Percentiles rank a stretch among this genome's conserved stretches.
phyloP scores from a whole-genome alignment of 1,139 yeast genomes.

The Candida sanyaensis region DNA sequence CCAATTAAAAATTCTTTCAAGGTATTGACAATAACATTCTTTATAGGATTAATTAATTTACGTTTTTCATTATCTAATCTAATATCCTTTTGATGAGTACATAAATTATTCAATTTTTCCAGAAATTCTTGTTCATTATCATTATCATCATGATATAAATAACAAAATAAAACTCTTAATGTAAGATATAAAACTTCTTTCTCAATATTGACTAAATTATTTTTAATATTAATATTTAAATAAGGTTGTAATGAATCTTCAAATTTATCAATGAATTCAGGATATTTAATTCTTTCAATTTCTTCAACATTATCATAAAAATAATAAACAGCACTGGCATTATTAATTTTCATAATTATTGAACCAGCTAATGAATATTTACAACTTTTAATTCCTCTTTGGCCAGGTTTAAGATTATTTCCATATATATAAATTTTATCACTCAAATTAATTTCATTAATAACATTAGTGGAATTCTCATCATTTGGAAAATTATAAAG shows the following conservation, averaged over 20 bases:
- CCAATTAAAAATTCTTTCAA: constrained; percentile 7
- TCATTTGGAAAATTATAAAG: constrained; percentile 14
- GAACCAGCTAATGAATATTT: constrained; percentile 6
- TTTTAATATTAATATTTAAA: neutral
- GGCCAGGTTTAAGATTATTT: constrained; percentile 13
- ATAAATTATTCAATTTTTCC: constrained; percentile 11
- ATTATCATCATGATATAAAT: constrained; percentile 8
- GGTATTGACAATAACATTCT: constrained; percentile 6
- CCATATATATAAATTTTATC: constrained; percentile 11
- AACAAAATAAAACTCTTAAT: constrained; percentile 8
- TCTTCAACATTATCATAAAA: neutral
- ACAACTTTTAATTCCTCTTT: constrained; percentile 12
- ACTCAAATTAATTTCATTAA: constrained; percentile 12
- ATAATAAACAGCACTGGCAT: constrained; percentile 6
- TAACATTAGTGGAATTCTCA: constrained; percentile 11
- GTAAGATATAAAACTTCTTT: constrained; percentile 4
- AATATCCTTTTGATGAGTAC: constrained; percentile 13
- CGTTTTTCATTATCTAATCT: constrained; percentile 8
- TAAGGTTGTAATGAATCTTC: constrained; percentile 7
- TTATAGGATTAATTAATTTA: constrained; percentile 4
- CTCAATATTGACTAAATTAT: neutral
- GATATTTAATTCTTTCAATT: neutral
- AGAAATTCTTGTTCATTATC: constrained; percentile 3
- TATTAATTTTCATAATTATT: constrained; percentile 9
- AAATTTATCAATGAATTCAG: constrained; percentile 5